Conservation (phyloP, 78 protist genomes). For the Chrysochromulina parva region DNA sequence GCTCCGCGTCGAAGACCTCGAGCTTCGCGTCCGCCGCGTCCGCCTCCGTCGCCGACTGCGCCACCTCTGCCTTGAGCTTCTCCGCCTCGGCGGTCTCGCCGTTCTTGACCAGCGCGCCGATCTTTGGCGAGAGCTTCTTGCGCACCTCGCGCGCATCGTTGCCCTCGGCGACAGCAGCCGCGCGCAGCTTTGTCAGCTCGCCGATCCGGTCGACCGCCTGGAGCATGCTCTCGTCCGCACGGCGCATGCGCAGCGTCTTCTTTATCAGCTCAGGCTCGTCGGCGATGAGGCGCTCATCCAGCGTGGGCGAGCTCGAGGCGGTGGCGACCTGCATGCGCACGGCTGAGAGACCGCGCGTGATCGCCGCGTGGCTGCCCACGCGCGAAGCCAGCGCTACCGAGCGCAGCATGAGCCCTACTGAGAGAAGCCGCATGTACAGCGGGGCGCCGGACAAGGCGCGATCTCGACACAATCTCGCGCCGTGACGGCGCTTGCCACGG, state of each 20-base stretch:
- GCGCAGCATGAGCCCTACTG: too few relatives aligned
- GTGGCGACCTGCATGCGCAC: background rate
- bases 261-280: background rate
- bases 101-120: background rate
- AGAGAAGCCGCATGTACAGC: too few relatives aligned
- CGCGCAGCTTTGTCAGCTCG: background rate
- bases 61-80: background rate
- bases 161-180: too few relatives aligned
- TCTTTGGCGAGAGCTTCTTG: constrained; percentile 4
- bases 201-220: background rate
- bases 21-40: background rate
- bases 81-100: background rate
- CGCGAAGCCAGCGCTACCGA: too few relatives aligned
- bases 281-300: background rate
- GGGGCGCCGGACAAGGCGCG: too few relatives aligned
- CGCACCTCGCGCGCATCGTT: background rate
- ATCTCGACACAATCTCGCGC: too few relatives aligned
- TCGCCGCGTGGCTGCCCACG: too few relatives aligned
- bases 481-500: too few relatives aligned
- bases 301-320: background rate
- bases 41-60: background rate
- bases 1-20: background rate
- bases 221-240: background rate
- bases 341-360: too few relatives aligned
- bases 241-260: background rate